A percentile compares a stretch with the other conserved stretches of the same genome.
Conservation (phyloP, 495 filamentous ascomycete species). For the Paragyromitra xinjiangensis region DNA sequence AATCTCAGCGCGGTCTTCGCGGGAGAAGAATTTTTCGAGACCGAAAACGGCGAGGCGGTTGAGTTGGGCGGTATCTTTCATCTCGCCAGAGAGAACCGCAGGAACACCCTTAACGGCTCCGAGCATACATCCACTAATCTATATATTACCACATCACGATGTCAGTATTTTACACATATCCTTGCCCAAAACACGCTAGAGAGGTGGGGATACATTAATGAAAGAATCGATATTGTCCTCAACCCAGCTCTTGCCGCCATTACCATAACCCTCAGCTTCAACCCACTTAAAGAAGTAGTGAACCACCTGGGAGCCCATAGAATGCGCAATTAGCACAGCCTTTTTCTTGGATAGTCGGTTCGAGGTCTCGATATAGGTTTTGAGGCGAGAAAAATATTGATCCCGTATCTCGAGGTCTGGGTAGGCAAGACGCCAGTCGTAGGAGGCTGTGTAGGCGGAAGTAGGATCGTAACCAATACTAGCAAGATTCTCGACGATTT, state of each 20-base stretch:
- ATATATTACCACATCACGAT: neutral
- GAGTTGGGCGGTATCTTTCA: constrained; percentile 96
- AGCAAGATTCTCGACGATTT: constrained; percentile 95
- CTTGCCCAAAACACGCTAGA: neutral
- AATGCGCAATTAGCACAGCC: constrained; percentile 87
- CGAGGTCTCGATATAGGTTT: constrained; percentile 86
- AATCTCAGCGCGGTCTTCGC: constrained; percentile 88
- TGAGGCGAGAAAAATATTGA: constrained; percentile 90
- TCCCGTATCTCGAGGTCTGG: constrained; percentile 86
- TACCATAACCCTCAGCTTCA: constrained; percentile 77
- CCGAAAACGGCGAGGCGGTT: constrained; percentile 98
- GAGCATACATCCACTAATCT: constrained; percentile 94
- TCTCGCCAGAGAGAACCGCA: constrained; percentile 92
- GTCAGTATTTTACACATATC: neutral
- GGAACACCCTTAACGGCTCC: constrained; percentile 92
- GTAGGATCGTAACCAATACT: constrained; percentile 96
- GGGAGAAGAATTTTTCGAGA: constrained; percentile 91
- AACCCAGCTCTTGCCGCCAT: constrained; percentile 87
- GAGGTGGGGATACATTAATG: constrained; percentile 70
- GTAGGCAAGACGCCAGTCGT: constrained; percentile 98
- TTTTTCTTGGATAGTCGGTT: constrained; percentile 75
- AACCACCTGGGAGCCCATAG: constrained; percentile 94
- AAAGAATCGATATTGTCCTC: constrained; percentile 88
- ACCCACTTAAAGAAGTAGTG: constrained; percentile 99
- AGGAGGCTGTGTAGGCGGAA: constrained; percentile 93